Evolutionary conservation across 768 basidiomycete species (phyloP).

Genomic region (Pulveroboletus sp.): DNA sequence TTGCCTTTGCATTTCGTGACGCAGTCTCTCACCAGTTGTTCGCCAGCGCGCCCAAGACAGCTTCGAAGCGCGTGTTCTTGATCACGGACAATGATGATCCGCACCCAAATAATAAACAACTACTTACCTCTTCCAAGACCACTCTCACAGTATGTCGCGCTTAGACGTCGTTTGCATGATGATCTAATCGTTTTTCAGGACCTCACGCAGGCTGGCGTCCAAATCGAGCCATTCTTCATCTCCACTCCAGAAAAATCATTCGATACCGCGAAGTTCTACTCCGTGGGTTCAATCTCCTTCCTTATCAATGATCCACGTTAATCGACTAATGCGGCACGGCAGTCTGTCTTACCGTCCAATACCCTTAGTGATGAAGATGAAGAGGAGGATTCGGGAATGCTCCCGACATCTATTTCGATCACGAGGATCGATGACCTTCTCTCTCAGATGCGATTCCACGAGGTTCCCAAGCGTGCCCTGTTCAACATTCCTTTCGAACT

Average conservation of each 20-base stretch:
- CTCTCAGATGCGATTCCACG: constrained; percentile 76
- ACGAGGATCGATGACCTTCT: constrained; percentile 76
- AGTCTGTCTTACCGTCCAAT: constrained; percentile 63
- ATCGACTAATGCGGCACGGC: constrained; percentile 6
- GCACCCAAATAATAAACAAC: constrained; percentile 51
- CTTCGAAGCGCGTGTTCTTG: constrained; percentile 89
- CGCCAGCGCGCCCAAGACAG: constrained; percentile 76
- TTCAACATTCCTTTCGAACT: constrained; percentile 83
- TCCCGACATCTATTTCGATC: constrained; percentile 72
- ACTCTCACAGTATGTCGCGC: constrained; percentile 56
- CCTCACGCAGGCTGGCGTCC: constrained; percentile 72
- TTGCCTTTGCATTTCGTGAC: constrained; percentile 14
- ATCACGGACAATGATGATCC: constrained; percentile 73
- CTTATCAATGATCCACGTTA: neutral
- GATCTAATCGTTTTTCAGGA: constrained; percentile 49
- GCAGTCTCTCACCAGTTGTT: neutral
- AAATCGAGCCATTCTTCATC: constrained; percentile 89
- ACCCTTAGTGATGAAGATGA: constrained; percentile 44
- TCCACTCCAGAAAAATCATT: constrained; percentile 65
- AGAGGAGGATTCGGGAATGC: constrained; percentile 48
- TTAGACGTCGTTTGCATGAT: neutral
- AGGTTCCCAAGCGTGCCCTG: constrained; percentile 77
- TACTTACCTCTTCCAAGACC: constrained; percentile 67
- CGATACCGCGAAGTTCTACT: constrained; percentile 73
- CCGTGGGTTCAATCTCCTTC: constrained; percentile 43